Percentiles rank a stretch among this genome's conserved stretches.
Conservation (phyloP, 148 eudicot species). For the Euryodendron excelsum region DNA sequence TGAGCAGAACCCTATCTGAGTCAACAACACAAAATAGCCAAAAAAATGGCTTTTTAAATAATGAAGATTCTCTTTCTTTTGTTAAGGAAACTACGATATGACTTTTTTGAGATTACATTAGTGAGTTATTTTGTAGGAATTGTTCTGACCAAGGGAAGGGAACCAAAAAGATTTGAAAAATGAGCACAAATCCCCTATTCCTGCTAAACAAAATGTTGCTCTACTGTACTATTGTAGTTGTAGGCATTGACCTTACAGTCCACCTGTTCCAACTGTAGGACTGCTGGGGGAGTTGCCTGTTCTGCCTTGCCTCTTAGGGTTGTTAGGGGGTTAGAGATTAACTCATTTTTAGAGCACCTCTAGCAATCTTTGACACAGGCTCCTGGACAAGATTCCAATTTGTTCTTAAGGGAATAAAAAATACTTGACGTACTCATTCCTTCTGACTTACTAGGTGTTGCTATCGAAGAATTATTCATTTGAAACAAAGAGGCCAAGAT, state of each 20-base stretch:
- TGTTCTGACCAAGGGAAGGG: not conserved
- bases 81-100: not conserved
- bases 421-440: not conserved
- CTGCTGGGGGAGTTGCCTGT: not conserved
- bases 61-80: not conserved
- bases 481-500: too few relatives aligned
- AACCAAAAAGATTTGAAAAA: not conserved
- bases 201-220: not conserved
- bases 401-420: not conserved
- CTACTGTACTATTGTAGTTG: not conserved
- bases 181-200: not conserved
- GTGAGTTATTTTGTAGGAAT: not conserved
- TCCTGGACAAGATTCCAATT: not conserved
- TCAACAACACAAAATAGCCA: too few relatives aligned
- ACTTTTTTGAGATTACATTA: not conserved
- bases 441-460: not conserved
- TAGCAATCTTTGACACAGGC: too few relatives aligned
- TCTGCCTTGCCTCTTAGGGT: not conserved
- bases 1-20: too few relatives aligned
- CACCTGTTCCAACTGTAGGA: not conserved
- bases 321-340: too few relatives aligned
- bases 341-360: too few relatives aligned
- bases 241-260: not conserved
- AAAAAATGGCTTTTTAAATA: too few relatives aligned
- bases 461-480: not conserved